Evolutionary conservation across 768 basidiomycete species (phyloP), one percentile per base, ranked within the genome.

Genomic region (Lactarius evosmus): DNA sequence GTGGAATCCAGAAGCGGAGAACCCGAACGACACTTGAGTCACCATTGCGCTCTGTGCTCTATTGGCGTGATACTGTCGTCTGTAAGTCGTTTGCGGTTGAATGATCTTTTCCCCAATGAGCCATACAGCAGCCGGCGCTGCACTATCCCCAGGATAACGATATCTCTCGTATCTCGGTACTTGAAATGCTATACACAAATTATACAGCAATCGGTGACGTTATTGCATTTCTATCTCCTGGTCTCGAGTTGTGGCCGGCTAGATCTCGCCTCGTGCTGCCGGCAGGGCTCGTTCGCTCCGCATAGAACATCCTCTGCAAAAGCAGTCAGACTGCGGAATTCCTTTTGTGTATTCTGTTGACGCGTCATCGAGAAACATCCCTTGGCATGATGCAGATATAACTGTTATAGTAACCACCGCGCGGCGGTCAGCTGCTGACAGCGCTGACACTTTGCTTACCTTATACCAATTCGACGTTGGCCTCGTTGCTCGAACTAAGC

Each of bases 41-140:
- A 22, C 41, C 22, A 7, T 44, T 25, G 46, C 16, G 12, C 22
- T 49, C 25, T 25, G 44, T 49, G 25, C 25, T 49, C 22, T 25
- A 49, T 25, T 11, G 12, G 12, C 25, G 12, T 12, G 25, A 25
- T 44, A 25, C 27, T 12, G 11, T 19, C 22, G 22, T 22, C 16
- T 38, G 22, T 4, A 19, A 25, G 16, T 22, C 41, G 32, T 25
- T 32, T 46, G n/a, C n/a, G n/a, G 25, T n/a, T 1, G 44, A 53
- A 33, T 33, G 30, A 17, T 27, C n/a, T 55, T 46, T 46, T 27
- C 32, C 14, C 29, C 12, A 49, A 5, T 8, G n/a, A 3, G 33
- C 11, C 40, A n/a, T 58, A 58, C 56, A 46, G 22, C 17, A 44
- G 44, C 61, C 7, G 27, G 44, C 34, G 34, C 61, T 4, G 44